Base-by-base conservation (phyloP, 345 rosid species). In the Eucalyptus caleyi region DNA sequence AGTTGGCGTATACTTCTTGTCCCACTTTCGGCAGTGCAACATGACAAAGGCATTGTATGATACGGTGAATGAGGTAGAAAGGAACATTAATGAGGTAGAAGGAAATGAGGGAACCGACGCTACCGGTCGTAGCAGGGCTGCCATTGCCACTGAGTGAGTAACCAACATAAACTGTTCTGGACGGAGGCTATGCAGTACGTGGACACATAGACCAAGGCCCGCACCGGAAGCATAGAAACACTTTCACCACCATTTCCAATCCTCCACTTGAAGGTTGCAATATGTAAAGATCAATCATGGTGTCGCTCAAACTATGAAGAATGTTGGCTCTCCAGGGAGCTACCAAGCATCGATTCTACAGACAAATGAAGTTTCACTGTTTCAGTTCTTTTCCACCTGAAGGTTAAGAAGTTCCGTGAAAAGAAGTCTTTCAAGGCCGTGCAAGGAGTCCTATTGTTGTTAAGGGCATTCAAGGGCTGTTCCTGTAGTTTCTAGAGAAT, bases 301-400 rank as follows among this genome's bases (percentile, higher is more conserved):
- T 34, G 45, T 72, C 14, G 21, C 44, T 34, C 14, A 9, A 59
- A 95, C 91, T 2, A 88, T 96, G 42, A 97, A 93, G 92, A 97
- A 95, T 86, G 96, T 96, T 30, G 98, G 98, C 19, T n/a, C 93
- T 85, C 95, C 97, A 4, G 94, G 94, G 4, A 94, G 89, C 26
- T 96, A 98, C 88, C 91, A 42, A 30, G 96, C 93, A 50, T 86
- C 23, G 0, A 90, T 97, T 26, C 83, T 23, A 44, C 91, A 90
- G 40, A 97, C 97, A 4, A 54, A 56, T 1, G 98, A 98, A 26
- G 60, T 97, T 87, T 94, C 44, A n/a, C 51, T 14, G 96, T 97
- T 6, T 89, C 92, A 87, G 45, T 72, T 72, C 98, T 99, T 5
- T 92, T 42, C 40, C 88, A 47, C 86, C 91, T 97, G 90, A 92